These are phyloP conservation scores for Nitzschia inconspicua DNA, from an alignment of 108 stramenopile genomes.

Conservation along the genomic window DNA sequence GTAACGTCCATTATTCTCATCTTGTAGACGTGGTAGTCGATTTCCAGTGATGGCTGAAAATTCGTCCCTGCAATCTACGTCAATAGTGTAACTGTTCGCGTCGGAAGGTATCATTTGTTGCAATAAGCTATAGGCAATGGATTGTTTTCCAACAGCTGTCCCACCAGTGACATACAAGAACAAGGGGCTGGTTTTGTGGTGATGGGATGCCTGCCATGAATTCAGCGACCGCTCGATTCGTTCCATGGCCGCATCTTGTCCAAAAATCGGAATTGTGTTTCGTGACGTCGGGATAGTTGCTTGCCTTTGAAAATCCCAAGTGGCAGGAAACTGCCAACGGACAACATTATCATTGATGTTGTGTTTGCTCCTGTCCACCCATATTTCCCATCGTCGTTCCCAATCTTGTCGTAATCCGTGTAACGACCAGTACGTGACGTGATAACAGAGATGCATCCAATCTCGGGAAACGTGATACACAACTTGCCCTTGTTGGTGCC, in stretches of 20 bases:
- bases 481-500: background rate
- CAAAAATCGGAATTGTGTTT: conserved; percentile 3
- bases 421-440: background rate
- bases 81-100: background rate
- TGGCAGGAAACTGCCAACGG: background rate
- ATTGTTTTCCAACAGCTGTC: conserved; percentile 19
- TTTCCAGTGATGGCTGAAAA: background rate
- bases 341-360: background rate
- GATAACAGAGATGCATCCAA: background rate
- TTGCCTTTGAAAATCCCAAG: background rate
- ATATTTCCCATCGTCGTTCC: background rate
- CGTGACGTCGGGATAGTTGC: background rate
- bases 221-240: background rate
- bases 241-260: conserved; percentile 10
- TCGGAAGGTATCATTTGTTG: background rate
- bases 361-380: background rate
- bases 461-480: background rate
- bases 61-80: background rate
- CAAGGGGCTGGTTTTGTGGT: background rate
- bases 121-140: conserved; percentile 7
- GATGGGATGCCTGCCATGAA: background rate
- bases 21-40: background rate
- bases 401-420: background rate
- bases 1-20: background rate
- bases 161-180: conserved; percentile 24